These are phyloP conservation scores for Corrigiola litoralis DNA, from an alignment of 179 eudicot genomes.

Conservation along the genomic window DNA sequence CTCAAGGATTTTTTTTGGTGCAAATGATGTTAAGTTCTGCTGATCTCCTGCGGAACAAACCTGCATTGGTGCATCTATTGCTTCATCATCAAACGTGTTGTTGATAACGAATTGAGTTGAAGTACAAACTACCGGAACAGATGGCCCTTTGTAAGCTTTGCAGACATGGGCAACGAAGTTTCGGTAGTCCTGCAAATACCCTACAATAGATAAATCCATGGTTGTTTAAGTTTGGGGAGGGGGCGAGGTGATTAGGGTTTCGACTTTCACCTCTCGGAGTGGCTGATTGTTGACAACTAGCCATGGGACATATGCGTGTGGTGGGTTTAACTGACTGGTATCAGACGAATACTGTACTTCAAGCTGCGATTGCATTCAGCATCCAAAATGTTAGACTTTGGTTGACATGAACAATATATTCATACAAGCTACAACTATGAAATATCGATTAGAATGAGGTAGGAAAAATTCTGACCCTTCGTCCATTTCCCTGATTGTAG, in stretches of 20 bases:
- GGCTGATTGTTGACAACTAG: conserved; percentile 61
- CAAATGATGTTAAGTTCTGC: conserved; percentile 25
- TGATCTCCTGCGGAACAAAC: conserved; percentile 15
- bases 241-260: not conserved
- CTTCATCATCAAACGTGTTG: conserved; percentile 18
- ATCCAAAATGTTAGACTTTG: not conserved
- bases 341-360: conserved; percentile 55
- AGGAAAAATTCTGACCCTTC: conserved; percentile 29
- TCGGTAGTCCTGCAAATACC: conserved; percentile 58
- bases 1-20: conserved; percentile 18
- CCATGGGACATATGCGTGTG: conserved; percentile 79
- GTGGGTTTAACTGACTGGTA: conserved; percentile 57
- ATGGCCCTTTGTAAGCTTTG: conserved; percentile 52
- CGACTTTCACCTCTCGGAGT: conserved; percentile 38
- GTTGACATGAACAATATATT: not conserved
- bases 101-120: conserved; percentile 15
- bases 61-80: not conserved
- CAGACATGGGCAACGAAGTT: conserved; percentile 54
- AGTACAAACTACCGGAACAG: conserved; percentile 38
- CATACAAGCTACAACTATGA: no score
- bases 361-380: conserved; percentile 38
- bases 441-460: not conserved
- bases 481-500: conserved; percentile 54
- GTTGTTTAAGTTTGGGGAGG: not conserved
- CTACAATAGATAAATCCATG: not conserved